Conservation (phyloP, 2,329 filamentous ascomycete species). For the Aspergillus neotritici region DNA sequence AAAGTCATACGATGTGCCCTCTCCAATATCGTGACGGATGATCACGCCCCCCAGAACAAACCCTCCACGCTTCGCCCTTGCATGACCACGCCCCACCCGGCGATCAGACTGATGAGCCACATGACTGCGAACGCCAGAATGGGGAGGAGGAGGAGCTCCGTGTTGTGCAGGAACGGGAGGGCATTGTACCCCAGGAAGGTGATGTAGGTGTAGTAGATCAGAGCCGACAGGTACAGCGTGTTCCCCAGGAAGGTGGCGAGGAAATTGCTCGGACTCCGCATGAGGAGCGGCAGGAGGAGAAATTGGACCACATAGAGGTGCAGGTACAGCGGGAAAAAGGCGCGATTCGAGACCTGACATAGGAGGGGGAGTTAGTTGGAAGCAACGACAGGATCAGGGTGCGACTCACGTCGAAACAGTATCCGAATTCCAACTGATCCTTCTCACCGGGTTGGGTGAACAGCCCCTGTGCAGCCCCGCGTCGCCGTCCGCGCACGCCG, state of each 20-base stretch:
- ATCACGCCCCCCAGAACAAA: conserved; percentile 41
- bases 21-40: not conserved
- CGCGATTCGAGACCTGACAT: conserved; percentile 54
- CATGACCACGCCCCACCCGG: conserved; percentile 42
- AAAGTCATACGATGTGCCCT: not conserved
- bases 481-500: conserved; percentile 43
- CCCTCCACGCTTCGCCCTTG: conserved; percentile 40
- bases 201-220: conserved; percentile 63
- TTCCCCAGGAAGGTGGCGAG: conserved; percentile 56
- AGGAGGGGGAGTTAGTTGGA: not conserved
- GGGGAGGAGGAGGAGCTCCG: conserved; percentile 59
- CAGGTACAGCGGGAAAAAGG: conserved; percentile 63
- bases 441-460: conserved; percentile 53
- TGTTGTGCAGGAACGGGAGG: conserved; percentile 61
- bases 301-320: conserved; percentile 64
- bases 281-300: conserved; percentile 57
- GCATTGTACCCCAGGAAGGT: conserved; percentile 66
- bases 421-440: conserved; percentile 63
- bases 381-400: not conserved
- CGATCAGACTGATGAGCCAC: conserved; percentile 51
- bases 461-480: conserved; percentile 49
- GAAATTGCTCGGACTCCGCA: conserved; percentile 37
- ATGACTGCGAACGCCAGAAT: conserved; percentile 55
- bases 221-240: conserved; percentile 59
- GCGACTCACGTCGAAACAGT: conserved; percentile 61